These are phyloP conservation scores for Aspergillus carbonarius DNA, from an alignment of 2,329 filamentous ascomycete genomes.

Conservation along the genomic window DNA sequence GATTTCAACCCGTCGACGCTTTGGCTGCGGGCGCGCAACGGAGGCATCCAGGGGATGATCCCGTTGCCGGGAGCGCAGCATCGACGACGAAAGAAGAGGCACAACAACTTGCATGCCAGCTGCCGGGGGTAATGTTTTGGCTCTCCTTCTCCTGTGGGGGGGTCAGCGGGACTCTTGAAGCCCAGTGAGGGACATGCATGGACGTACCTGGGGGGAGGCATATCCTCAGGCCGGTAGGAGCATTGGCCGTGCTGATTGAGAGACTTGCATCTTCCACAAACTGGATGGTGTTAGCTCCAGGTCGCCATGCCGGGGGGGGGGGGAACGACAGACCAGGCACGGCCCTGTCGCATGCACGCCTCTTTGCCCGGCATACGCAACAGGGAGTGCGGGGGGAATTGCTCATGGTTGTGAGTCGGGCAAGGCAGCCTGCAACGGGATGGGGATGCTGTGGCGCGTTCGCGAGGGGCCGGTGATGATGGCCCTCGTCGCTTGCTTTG, in stretches of 20 bases:
- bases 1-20: background rate
- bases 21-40: background rate
- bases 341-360: background rate
- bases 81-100: background rate
- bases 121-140: background rate
- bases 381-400: background rate
- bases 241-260: slow-evolving; percentile 1
- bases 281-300: slow-evolving; percentile 1
- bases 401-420: background rate
- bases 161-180: background rate
- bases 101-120: background rate
- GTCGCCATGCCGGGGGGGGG: background rate
- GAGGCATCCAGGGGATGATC: background rate
- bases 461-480: background rate
- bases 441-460: background rate
- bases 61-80: background rate
- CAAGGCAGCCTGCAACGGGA: too few species aligned
- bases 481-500: too few species aligned
- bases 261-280: slow-evolving; percentile 8
- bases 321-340: background rate
- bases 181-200: background rate
- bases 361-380: background rate
- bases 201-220: slow-evolving; percentile 9
- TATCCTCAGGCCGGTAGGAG: slow-evolving; percentile 15
- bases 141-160: background rate